Conservation (phyloP, 305 asterid genomes). For the Solanum chacoense region DNA sequence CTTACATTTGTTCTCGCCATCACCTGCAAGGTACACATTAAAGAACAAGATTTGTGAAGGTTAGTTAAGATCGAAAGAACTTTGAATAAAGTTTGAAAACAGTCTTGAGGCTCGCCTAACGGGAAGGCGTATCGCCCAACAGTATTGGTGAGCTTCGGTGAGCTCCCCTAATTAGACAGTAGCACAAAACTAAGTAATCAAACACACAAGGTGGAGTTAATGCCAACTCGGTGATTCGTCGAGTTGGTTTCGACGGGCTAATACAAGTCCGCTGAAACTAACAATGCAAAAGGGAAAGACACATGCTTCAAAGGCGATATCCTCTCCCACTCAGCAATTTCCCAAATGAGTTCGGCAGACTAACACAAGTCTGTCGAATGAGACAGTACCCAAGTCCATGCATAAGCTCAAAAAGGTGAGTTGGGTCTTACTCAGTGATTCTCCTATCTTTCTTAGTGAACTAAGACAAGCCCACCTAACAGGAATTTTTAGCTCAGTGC, state of each 20-base stretch:
- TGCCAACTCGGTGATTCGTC: neutral
- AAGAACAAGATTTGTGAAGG: neutral
- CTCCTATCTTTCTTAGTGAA: neutral
- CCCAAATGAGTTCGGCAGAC: neutral
- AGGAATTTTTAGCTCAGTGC: neutral
- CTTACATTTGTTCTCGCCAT: neutral
- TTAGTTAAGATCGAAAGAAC: neutral
- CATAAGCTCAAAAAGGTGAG: neutral
- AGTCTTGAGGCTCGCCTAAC: neutral
- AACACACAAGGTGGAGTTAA: neutral
- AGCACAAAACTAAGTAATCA: neutral
- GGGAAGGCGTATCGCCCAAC: neutral
- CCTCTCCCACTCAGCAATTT: neutral
- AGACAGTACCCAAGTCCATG: neutral
- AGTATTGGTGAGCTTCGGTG: neutral
- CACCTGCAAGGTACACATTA: neutral
- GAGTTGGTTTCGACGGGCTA: neutral
- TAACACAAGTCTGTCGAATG: neutral
- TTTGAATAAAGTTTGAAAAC: neutral
- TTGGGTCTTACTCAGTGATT: neutral
- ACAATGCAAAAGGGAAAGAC: neutral
- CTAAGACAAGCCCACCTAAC: neutral
- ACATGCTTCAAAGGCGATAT: neutral
- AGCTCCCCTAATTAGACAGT: neutral
- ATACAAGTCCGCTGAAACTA: neutral